Percentiles rank a stretch among this genome's conserved stretches.
Evolutionary conservation across 371 early-diverging fungal genomes (phyloP).

Genomic region (Mucor plumbeus): DNA sequence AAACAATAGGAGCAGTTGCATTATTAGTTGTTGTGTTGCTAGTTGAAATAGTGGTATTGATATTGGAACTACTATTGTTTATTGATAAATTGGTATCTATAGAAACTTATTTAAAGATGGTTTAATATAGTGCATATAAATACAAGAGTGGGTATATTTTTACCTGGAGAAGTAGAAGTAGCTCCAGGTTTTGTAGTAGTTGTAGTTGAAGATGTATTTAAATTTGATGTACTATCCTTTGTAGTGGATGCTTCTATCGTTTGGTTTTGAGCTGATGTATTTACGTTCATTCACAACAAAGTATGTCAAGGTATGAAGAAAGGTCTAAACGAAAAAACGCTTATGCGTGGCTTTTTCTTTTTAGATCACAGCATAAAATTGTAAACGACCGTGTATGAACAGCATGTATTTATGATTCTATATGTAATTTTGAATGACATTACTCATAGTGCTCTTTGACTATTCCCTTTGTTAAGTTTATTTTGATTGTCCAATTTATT

Average conservation of each 20-base stretch:
- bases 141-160: background rate
- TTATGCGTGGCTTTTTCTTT: conserved; percentile 7
- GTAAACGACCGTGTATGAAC: no score
- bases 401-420: background rate
- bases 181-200: background rate
- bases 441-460: background rate
- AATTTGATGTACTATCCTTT: background rate
- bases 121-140: background rate
- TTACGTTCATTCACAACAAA: background rate
- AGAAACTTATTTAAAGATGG: background rate
- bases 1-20: background rate
- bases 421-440: background rate
- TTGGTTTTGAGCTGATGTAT: background rate
- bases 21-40: background rate
- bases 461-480: no score
- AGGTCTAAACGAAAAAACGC: background rate
- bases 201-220: background rate
- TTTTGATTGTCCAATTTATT: background rate
- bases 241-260: background rate
- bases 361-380: background rate
- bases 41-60: background rate
- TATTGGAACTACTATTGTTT: background rate
- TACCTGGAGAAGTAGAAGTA: background rate
- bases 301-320: background rate
- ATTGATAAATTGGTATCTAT: background rate